Evolutionary conservation across 176 grass and related monocot genomes (phyloP).

Genomic region (Triticum dicoccoides): DNA sequence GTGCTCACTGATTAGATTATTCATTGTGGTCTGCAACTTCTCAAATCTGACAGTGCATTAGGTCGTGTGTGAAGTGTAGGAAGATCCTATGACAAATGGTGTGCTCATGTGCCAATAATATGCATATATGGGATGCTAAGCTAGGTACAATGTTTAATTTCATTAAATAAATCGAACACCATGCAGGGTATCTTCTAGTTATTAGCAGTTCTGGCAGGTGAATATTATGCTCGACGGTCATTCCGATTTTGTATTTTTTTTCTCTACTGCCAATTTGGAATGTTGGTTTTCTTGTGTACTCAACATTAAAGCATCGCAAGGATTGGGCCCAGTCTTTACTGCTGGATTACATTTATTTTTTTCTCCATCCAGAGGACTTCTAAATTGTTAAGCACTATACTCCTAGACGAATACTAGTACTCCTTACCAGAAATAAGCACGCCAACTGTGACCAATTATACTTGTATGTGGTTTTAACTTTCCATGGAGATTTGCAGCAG

Average conservation of each 20-base stretch:
- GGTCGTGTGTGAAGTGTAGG: not conserved
- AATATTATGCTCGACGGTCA: not conserved
- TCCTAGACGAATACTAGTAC: no score
- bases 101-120: not conserved
- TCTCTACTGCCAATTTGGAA: not conserved
- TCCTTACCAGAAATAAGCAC: not conserved
- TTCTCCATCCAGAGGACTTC: not conserved
- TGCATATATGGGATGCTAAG: not conserved
- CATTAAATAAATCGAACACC: not conserved
- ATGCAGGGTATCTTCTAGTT: not conserved
- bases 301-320: not conserved
- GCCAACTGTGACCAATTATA: not conserved
- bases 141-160: not conserved
- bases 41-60: not conserved
- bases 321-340: not conserved
- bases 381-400: no score
- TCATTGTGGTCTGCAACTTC: not conserved
- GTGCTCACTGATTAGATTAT: not conserved
- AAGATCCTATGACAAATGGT: not conserved
- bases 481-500: not conserved
- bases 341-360: not conserved
- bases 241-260: not conserved
- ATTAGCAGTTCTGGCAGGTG: not conserved
- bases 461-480: not conserved
- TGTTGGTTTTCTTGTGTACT: not conserved